Evolutionary conservation across 345 rosid genomes (phyloP).

Genomic region (Gossypium australe): DNA sequence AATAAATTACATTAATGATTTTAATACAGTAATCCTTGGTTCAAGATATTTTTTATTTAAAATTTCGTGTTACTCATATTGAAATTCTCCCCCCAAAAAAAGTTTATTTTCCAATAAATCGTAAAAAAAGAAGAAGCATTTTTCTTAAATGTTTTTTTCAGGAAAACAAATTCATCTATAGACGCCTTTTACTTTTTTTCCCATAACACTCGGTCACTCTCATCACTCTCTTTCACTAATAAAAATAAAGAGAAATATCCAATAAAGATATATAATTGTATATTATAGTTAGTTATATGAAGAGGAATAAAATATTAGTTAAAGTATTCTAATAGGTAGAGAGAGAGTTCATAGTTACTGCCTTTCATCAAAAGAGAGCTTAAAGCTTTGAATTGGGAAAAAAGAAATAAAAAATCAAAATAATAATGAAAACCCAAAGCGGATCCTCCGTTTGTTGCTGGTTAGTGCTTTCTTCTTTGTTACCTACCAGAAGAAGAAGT

Average conservation of each 20-base stretch:
- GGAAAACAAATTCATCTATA: too few species aligned
- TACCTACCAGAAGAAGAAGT: conserved; percentile 15
- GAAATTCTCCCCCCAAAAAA: too few species aligned
- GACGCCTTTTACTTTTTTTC: too few species aligned
- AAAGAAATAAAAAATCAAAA: neutral
- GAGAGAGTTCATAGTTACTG: neutral
- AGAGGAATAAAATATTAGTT: neutral
- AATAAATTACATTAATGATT: too few species aligned
- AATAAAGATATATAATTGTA: neutral
- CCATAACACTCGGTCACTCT: too few species aligned
- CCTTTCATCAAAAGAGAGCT: conserved; percentile 13
- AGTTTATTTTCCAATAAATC: too few species aligned
- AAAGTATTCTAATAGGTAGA: neutral
- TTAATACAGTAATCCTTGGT: too few species aligned
- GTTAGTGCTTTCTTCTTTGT: conserved; percentile 27
- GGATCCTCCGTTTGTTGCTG: conserved; percentile 25
- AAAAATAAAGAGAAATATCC: neutral
- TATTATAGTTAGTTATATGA: too few species aligned
- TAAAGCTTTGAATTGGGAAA: neutral
- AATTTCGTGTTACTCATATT: too few species aligned
- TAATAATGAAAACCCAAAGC: neutral
- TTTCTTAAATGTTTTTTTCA: too few species aligned
- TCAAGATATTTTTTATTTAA: too few species aligned
- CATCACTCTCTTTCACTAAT: neutral
- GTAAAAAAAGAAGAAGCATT: too few species aligned